Conservation (phyloP, 768 basidiomycete genomes). For the Chalciporus pseudorubinellus region DNA sequence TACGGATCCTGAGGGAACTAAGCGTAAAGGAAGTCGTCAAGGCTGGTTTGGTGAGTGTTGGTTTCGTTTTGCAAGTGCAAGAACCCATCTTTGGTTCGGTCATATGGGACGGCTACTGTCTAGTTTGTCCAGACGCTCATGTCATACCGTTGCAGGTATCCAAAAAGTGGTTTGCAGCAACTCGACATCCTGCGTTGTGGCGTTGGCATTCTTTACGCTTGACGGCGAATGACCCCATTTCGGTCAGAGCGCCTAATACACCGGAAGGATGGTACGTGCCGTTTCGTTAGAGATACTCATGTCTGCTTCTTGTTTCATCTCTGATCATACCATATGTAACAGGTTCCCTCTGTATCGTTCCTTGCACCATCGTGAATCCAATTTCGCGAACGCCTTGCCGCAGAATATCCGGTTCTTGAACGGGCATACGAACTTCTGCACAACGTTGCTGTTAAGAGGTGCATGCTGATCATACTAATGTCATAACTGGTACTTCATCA, state of each 20-base stretch:
- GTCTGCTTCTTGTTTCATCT: neutral
- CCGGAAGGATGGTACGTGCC: conserved; percentile 70
- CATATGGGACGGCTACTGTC: no score
- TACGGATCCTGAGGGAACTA: conserved; percentile 59
- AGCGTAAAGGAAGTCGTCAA: conserved; percentile 60
- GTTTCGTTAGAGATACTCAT: no score
- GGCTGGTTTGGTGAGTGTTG: conserved; percentile 35
- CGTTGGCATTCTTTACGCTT: conserved; percentile 70
- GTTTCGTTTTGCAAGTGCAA: neutral
- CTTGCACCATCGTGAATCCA: conserved; percentile 81
- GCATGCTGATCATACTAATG: conserved; percentile 1
- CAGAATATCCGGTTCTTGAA: conserved; percentile 75
- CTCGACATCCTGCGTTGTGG: conserved; percentile 72
- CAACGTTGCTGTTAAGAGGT: conserved; percentile 69
- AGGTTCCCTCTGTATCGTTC: conserved; percentile 75
- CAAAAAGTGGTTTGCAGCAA: conserved; percentile 38
- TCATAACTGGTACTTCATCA: neutral
- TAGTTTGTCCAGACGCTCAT: neutral
- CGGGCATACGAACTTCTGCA: conserved; percentile 88
- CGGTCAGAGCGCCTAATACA: conserved; percentile 55
- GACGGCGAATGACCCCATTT: conserved; percentile 69
- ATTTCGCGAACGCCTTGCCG: conserved; percentile 73
- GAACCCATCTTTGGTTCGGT: neutral
- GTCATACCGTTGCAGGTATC: no score
- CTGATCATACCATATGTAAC: neutral